These are phyloP conservation scores for Colletotrichum agaves DNA, from an alignment of 2,329 filamentous ascomycete genomes.

Conservation along the genomic window DNA sequence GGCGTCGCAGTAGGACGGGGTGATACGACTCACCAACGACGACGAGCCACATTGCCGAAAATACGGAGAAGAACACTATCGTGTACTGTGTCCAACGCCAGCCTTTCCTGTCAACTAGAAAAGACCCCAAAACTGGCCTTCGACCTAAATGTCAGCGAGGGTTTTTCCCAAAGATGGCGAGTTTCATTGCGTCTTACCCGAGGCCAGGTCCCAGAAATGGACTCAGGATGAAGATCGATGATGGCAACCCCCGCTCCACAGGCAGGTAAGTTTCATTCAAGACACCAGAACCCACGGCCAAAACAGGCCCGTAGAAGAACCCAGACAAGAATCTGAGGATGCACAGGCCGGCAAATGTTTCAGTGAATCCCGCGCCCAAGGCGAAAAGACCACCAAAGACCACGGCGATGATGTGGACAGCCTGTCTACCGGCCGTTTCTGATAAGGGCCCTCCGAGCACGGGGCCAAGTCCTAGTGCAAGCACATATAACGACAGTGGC, in stretches of 20 bases:
- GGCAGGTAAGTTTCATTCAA: slow-evolving; percentile 60
- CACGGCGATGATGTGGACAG: slow-evolving; percentile 60
- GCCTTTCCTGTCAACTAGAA: slow-evolving; percentile 54
- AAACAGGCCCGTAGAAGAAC: slow-evolving; percentile 58
- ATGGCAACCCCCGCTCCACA: slow-evolving; percentile 53
- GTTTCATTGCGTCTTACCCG: slow-evolving; percentile 50
- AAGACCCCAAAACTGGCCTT: slow-evolving; percentile 60
- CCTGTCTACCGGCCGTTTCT: slow-evolving; percentile 65
- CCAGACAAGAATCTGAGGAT: slow-evolving; percentile 68
- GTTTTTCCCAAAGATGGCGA: slow-evolving; percentile 33
- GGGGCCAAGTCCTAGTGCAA: slow-evolving; percentile 70
- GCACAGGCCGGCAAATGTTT: slow-evolving; percentile 61
- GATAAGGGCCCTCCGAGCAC: slow-evolving; percentile 68
- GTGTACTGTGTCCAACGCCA: slow-evolving; percentile 67
- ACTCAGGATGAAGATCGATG: slow-evolving; percentile 59
- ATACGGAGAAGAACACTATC: slow-evolving; percentile 56
- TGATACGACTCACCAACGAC: slow-evolving; percentile 66
- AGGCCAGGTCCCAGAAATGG: slow-evolving; percentile 64
- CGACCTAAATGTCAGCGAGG: background rate
- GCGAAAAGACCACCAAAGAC: slow-evolving; percentile 65
- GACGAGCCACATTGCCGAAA: slow-evolving; percentile 49
- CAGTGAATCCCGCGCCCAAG: slow-evolving; percentile 63
- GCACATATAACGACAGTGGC: slow-evolving; percentile 67
- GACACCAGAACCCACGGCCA: slow-evolving; percentile 61
- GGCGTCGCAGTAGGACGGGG: slow-evolving; percentile 51